Conservation (phyloP, 2,329 filamentous ascomycete genomes). For the Paecilomyces dactylethromorphus region DNA sequence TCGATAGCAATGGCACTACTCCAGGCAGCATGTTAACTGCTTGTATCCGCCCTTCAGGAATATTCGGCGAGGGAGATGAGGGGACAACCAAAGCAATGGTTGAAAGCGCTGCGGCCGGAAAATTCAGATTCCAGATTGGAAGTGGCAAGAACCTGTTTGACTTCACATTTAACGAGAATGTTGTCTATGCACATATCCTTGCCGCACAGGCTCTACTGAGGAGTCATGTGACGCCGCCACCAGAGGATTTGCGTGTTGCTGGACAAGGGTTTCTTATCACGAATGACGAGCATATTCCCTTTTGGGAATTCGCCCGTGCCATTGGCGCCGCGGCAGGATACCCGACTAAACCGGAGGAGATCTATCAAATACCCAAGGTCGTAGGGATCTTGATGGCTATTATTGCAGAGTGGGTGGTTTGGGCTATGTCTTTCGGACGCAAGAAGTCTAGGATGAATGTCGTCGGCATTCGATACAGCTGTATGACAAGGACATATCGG, state of each 20-base stretch:
- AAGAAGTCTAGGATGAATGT: conserved; percentile 1
- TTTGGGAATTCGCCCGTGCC: conserved; percentile 2
- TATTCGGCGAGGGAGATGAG: background rate
- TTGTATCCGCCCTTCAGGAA: conserved; percentile 1
- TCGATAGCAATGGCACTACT: background rate
- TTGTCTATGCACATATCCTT: conserved; percentile 18
- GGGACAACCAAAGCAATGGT: background rate
- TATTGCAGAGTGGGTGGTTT: no score
- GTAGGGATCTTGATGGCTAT: no score
- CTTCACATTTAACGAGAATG: conserved; percentile 21
- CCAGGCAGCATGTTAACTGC: background rate
- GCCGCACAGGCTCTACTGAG: conserved; percentile 19
- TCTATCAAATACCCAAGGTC: no score
- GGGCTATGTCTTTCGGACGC: background rate
- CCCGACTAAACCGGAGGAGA: no score
- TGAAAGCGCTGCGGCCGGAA: background rate
- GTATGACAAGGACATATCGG: conserved; percentile 1
- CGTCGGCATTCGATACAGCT: conserved; percentile 1
- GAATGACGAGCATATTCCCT: conserved; percentile 2
- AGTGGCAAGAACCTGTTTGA: conserved; percentile 22
- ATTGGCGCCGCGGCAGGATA: background rate
- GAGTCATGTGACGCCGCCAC: conserved; percentile 11
- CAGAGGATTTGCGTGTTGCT: background rate
- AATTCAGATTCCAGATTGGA: conserved; percentile 13
- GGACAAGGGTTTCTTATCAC: conserved; percentile 2